Percentiles rank a stretch among this genome's conserved stretches.
These are phyloP conservation scores for Skeletonema marinoi DNA, from an alignment of 108 stramenopile species.

Conservation along the genomic window DNA sequence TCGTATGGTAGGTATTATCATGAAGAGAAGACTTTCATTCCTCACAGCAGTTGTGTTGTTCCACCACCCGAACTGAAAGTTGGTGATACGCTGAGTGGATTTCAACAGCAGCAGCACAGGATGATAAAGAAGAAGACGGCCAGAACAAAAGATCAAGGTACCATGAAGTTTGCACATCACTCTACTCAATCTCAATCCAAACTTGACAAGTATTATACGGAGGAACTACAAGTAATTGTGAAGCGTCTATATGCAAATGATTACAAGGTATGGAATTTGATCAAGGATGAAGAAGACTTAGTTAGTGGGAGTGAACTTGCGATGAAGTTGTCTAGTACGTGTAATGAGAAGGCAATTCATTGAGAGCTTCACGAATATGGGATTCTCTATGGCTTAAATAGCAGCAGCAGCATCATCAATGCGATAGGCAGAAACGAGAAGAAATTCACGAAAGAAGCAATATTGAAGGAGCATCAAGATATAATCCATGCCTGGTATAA, in stretches of 20 bases:
- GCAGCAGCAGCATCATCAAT: too few relatives aligned
- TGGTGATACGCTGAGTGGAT: conserved; percentile 21
- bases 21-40: not conserved
- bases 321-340: conserved; percentile 15
- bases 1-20: conserved; percentile 45
- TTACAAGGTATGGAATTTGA: conserved; percentile 18
- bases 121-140: not conserved
- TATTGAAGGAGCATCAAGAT: too few relatives aligned
- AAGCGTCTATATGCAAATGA: conserved; percentile 12
- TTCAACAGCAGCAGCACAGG: conserved; percentile 17
- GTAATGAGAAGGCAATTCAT: conserved; percentile 13
- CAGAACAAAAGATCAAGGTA: conserved; percentile 10
- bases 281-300: conserved; percentile 2
- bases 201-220: conserved; percentile 28
- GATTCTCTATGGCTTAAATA: too few relatives aligned
- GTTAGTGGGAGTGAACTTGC: conserved; percentile 28
- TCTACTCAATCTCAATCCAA: conserved; percentile 24
- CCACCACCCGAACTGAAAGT: conserved; percentile 7
- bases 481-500: too few relatives aligned
- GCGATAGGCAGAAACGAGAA: too few relatives aligned
- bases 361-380: too few relatives aligned
- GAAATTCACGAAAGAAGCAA: too few relatives aligned
- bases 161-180: conserved; percentile 15
- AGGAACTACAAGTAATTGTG: conserved; percentile 24
- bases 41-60: not conserved